Base-by-base conservation (phyloP, 2,329 filamentous ascomycete genomes). In the Scytalidium sp. region DNA sequence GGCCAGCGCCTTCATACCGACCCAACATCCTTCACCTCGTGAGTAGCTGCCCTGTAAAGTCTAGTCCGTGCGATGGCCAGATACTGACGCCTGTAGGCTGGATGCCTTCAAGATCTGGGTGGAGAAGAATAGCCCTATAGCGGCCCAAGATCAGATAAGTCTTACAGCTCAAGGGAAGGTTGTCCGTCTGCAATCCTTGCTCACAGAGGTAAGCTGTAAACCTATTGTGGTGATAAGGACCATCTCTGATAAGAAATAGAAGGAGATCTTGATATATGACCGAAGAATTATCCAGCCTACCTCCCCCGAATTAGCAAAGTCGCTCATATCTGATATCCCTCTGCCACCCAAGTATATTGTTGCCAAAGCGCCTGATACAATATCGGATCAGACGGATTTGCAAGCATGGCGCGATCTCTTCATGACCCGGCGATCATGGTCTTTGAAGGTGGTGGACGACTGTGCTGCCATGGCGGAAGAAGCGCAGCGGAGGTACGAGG, bases 181-280 rank as follows among this genome's bases (percentile, higher is more conserved):
- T n/a, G 56, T 63, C 15, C 53, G 55, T n/a, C 58, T 62, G 45
- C 88, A 93, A 64, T 87, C 84, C 29, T 79, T 97, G 43, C 81
- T 90, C 56, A 84, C 82, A 29, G 93, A 97, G 80, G 89, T 90
- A 72, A 40, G 74, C 32, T 36, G 17, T 10, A 68, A 25, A 19
- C 19, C 8, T 19, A 36, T 36, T n/a, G 32, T n/a, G n/a, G n/a
- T 36, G 32, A 27, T 25, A 23, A 22, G 23, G 46, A 39, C 20
- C 43, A 13, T 17, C 46, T 40, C 59, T 65, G 27, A 65, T 49
- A 41, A 13, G 29, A 46, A 45, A 22, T 59, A 95, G 87, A 88
- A 83, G 58, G 91, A 97, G 67, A 84, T 99, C 50, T 97, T 88
- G 66, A 83, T 97, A 46, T 99, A 96, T 70, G 91, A 97, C 69